Conservation (phyloP, 352 stramenopile genomes). For the Phytophthora tentaculata region DNA sequence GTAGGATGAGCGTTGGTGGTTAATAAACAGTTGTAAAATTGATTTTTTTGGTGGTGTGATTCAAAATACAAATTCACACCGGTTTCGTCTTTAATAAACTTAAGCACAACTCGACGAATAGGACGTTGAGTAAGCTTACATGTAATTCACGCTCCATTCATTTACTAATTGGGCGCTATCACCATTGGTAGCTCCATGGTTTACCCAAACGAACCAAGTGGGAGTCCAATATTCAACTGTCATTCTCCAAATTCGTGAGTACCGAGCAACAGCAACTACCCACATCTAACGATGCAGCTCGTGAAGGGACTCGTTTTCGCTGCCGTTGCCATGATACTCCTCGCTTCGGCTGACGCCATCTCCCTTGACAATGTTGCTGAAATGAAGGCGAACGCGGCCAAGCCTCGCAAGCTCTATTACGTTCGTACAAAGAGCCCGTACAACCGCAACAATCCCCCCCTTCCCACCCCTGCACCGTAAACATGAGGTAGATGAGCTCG, state of each 20-base stretch:
- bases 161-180: too few species aligned
- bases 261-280: background rate
- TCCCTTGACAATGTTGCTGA: background rate
- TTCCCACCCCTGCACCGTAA: background rate
- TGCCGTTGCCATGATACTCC: background rate
- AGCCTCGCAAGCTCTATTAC: background rate
- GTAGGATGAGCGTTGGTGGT: too few species aligned
- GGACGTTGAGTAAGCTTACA: too few species aligned
- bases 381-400: background rate
- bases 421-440: background rate
- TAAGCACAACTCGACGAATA: too few species aligned
- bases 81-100: too few species aligned
- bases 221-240: background rate
- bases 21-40: too few species aligned
- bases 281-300: background rate
- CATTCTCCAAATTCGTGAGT: background rate
- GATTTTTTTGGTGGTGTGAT: too few species aligned
- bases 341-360: background rate
- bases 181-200: too few species aligned
- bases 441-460: background rate
- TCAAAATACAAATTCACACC: too few species aligned
- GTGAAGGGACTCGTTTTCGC: background rate
- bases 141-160: too few species aligned
- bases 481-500: too few species aligned
- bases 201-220: background rate